A percentile compares a stretch with the other conserved stretches of the same genome.
Conservation (phyloP, 2,329 filamentous ascomycete species). For the Coniochaeta ligniaria region DNA sequence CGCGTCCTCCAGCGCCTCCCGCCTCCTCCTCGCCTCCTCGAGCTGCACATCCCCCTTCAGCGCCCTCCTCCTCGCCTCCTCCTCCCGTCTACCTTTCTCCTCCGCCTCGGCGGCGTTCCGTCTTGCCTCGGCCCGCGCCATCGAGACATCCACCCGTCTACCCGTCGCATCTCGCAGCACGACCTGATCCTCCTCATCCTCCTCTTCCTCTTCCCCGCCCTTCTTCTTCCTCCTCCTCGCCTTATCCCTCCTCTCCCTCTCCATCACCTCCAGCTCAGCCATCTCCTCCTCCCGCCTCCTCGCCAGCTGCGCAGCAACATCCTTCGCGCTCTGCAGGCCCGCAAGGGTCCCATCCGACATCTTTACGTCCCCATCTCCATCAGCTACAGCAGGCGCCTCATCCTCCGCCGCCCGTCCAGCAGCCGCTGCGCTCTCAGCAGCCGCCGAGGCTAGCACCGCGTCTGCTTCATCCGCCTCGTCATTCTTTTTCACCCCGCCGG, state of each 20-base stretch:
- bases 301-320: constrained; percentile 64
- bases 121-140: constrained; percentile 84
- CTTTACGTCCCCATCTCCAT: constrained; percentile 43
- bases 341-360: constrained; percentile 88
- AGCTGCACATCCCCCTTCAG: constrained; percentile 82
- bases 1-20: constrained; percentile 68
- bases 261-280: constrained; percentile 21
- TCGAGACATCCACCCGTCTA: constrained; percentile 84
- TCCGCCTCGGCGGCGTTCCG: constrained; percentile 58
- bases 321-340: constrained; percentile 75
- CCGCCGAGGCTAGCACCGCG: constrained; percentile 67
- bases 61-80: constrained; percentile 58
- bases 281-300: constrained; percentile 38
- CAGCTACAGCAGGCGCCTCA: constrained; percentile 29
- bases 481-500: constrained; percentile 9
- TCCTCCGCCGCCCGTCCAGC: constrained; percentile 40
- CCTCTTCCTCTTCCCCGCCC: constrained; percentile 25
- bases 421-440: constrained; percentile 54
- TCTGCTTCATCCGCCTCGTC: constrained; percentile 56
- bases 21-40: constrained; percentile 55
- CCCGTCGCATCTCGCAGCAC: constrained; percentile 95
- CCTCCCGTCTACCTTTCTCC: constrained; percentile 48
- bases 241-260: constrained; percentile 16
- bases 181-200: constrained; percentile 59
- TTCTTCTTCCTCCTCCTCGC: constrained; percentile 33